Evolutionary conservation across 305 asterid genomes (phyloP), one percentile per base, ranked within the genome.

Genomic region (Rubia balearica): DNA sequence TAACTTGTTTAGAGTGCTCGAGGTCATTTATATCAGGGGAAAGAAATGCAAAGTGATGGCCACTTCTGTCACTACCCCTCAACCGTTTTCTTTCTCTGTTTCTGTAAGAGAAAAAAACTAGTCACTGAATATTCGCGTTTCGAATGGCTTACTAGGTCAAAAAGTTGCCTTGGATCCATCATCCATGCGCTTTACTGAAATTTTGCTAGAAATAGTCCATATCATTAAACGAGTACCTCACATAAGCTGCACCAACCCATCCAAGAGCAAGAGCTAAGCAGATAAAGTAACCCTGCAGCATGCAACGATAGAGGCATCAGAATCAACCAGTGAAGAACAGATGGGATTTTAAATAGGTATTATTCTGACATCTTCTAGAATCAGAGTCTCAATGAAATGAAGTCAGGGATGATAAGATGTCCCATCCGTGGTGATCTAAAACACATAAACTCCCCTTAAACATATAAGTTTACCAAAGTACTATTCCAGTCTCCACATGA

Each of bases 181-280:
- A 40, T 12, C 49, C 42, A 41, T 12, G 42, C 33, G 36, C 49
- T 61, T 42, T 33, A 22, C 42, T 67, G 11, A 68, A n/a, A 62
- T 12, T 10, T 19, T 17, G 8, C 42, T 40, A 17, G 46, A 62
- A 14, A 33, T 14, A 36, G 55, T 22, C 48, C 22, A 43, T 6
- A 57, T 21, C 66, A 70, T 59, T 66, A 67, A 63, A 67, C 42
- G 1, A 76, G 40, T 86, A 92, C 98, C 97, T 94, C 80, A 94
- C 98, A 80, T 79, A 86, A 61, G 98, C 86, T 77, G 99, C 99
- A 77, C 82, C 78, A 74, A 81, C 88, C 99, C 99, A 94, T 73
- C 99, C 99, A 88, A 90, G 88, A 70, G 97, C 97, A 76, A 94
- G 97, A 74, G 73, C 2, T 76, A 90, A 85, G 87, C 96, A 89